These are phyloP conservation scores for Carex parvula DNA, from an alignment of 176 grass and related monocot species.

Conservation along the genomic window DNA sequence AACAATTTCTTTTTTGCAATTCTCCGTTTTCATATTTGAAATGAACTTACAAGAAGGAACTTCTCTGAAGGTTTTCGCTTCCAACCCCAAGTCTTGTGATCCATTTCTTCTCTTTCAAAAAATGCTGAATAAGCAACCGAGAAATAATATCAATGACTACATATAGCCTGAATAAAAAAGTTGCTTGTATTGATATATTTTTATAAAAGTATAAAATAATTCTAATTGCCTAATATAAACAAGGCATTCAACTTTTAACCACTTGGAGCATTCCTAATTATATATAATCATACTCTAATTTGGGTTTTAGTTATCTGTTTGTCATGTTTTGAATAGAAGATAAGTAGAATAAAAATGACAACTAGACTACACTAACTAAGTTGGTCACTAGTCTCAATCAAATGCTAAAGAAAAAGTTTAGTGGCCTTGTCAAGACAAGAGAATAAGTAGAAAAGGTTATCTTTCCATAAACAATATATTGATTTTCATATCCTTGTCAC, in stretches of 20 bases:
- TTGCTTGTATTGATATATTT: background rate
- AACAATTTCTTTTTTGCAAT: conserved; percentile 23
- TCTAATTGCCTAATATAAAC: conserved; percentile 2
- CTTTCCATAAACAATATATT: background rate
- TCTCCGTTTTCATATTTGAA: conserved; percentile 25
- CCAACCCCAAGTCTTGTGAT: conserved; percentile 92
- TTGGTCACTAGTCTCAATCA: conserved; percentile 24
- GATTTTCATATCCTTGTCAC: background rate
- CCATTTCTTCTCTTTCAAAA: conserved; percentile 43
- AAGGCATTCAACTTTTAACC: background rate
- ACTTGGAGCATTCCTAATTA: background rate
- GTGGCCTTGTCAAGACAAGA: background rate
- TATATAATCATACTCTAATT: background rate
- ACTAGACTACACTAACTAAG: conserved; percentile 1
- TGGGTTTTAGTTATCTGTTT: background rate
- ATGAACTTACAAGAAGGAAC: conserved; percentile 33
- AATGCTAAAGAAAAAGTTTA: background rate
- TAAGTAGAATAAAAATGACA: conserved; percentile 5
- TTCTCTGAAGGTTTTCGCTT: conserved; percentile 71
- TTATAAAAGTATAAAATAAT: conserved; percentile 8
- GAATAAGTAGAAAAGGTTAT: background rate
- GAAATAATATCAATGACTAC: background rate
- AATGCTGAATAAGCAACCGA: background rate
- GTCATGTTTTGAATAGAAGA: background rate
- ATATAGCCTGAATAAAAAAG: background rate